These are phyloP conservation scores for Fibroporia radiculosa DNA, from an alignment of 768 basidiomycete genomes.

Conservation along the genomic window DNA sequence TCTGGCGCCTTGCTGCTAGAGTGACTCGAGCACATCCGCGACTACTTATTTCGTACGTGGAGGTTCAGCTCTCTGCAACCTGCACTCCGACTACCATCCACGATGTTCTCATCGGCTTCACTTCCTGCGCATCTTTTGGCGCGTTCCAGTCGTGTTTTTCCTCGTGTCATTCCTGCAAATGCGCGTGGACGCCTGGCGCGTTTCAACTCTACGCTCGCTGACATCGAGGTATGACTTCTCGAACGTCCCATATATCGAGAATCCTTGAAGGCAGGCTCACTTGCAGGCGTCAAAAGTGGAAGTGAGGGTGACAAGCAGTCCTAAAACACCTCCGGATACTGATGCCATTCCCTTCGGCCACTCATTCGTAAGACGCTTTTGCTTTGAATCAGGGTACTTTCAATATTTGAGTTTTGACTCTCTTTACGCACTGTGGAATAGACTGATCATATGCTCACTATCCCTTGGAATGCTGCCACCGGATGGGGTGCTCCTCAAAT, in stretches of 20 bases:
- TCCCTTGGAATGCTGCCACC: conserved; percentile 55
- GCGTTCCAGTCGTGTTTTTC: too few relatives aligned
- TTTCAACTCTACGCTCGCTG: conserved; percentile 25
- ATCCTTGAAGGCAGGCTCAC: not conserved
- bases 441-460: conserved; percentile 85
- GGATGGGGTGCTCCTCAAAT: conserved; percentile 87
- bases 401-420: not conserved
- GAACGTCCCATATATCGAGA: not conserved
- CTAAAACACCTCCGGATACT: conserved; percentile 55
- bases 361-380: conserved; percentile 53
- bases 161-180: not conserved
- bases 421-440: conserved; percentile 20
- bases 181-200: conserved; percentile 7
- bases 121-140: too few relatives aligned
- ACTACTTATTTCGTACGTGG: too few relatives aligned
- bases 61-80: too few relatives aligned
- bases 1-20: too few relatives aligned
- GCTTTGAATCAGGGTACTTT: not conserved
- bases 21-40: too few relatives aligned
- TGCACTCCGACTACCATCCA: too few relatives aligned
- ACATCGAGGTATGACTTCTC: conserved; percentile 42
- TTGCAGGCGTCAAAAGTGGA: conserved; percentile 46
- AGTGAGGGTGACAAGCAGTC: conserved; percentile 39
- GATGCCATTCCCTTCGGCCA: conserved; percentile 75
- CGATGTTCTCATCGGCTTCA: too few relatives aligned